These are phyloP conservation scores for Arthrobotrys conoides DNA, from an alignment of 2,329 filamentous ascomycete genomes.

Conservation along the genomic window DNA sequence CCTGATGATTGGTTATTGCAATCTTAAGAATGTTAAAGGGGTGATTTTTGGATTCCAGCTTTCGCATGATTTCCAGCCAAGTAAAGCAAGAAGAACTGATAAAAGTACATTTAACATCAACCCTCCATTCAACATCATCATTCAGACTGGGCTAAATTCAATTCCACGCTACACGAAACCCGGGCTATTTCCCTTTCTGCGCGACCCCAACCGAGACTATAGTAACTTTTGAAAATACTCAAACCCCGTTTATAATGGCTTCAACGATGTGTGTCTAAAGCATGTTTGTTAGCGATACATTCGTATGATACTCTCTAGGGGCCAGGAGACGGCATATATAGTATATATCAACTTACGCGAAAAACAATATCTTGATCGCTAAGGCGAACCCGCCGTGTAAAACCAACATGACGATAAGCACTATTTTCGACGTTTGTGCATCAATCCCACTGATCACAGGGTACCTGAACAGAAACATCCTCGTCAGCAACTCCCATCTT, in stretches of 20 bases:
- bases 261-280: conserved; percentile 48
- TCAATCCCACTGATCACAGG: conserved; percentile 94
- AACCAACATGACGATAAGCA: conserved; percentile 85
- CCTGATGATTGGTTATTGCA: not conserved
- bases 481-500: not conserved
- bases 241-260: conserved; percentile 31
- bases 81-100: not conserved
- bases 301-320: too few species aligned
- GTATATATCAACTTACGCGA: conserved; percentile 73
- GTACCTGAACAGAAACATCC: conserved; percentile 64
- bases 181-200: too few species aligned
- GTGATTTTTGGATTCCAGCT: not conserved
- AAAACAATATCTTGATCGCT: conserved; percentile 97
- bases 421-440: conserved; percentile 87
- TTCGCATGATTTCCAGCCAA: not conserved
- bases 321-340: not conserved
- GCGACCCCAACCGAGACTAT: not conserved
- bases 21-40: not conserved
- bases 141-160: not conserved
- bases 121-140: not conserved
- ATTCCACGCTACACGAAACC: not conserved
- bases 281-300: conserved; percentile 17
- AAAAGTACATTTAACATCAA: not conserved
- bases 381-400: conserved; percentile 91
- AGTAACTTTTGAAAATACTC: conserved; percentile 10